Percentiles rank a stretch among this genome's conserved stretches.
Evolutionary conservation across 129 eudicot species (phyloP).

Genomic region (Rutidosis leptorrhynchoides): DNA sequence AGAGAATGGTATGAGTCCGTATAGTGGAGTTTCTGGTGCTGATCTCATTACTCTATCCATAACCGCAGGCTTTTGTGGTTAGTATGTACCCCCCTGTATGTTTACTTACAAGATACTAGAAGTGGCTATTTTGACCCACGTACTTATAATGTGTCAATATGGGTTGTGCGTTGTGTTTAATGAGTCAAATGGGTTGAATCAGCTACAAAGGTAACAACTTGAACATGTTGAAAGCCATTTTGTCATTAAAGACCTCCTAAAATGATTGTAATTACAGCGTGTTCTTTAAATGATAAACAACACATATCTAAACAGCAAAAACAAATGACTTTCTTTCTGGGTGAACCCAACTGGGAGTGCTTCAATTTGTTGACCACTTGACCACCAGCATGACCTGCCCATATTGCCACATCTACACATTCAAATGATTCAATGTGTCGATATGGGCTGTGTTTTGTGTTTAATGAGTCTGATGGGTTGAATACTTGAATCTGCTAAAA

Average conservation of each 20-base stretch:
- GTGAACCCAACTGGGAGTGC: too few relatives aligned
- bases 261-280: too few relatives aligned
- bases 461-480: too few relatives aligned
- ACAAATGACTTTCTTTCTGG: too few relatives aligned
- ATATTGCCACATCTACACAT: too few relatives aligned
- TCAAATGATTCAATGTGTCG: too few relatives aligned
- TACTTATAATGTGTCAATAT: not conserved
- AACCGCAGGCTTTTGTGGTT: constrained; percentile 33
- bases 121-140: not conserved
- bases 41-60: constrained; percentile 28
- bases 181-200: not conserved
- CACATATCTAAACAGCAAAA: too few relatives aligned
- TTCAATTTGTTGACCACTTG: too few relatives aligned
- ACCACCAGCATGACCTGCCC: too few relatives aligned
- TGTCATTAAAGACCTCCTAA: not conserved
- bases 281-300: too few relatives aligned
- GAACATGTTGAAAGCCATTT: not conserved
- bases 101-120: not conserved
- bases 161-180: not conserved
- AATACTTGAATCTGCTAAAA: too few relatives aligned
- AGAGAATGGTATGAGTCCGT: constrained; percentile 34
- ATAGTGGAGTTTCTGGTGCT: constrained; percentile 34
- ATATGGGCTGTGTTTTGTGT: too few relatives aligned
- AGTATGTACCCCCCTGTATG: constrained; percentile 8
- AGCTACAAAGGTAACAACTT: not conserved